A percentile compares a stretch with the other conserved stretches of the same genome.
These are phyloP conservation scores for Fusarium mangiferae DNA, from an alignment of 2,329 filamentous ascomycete species.

Conservation along the genomic window DNA sequence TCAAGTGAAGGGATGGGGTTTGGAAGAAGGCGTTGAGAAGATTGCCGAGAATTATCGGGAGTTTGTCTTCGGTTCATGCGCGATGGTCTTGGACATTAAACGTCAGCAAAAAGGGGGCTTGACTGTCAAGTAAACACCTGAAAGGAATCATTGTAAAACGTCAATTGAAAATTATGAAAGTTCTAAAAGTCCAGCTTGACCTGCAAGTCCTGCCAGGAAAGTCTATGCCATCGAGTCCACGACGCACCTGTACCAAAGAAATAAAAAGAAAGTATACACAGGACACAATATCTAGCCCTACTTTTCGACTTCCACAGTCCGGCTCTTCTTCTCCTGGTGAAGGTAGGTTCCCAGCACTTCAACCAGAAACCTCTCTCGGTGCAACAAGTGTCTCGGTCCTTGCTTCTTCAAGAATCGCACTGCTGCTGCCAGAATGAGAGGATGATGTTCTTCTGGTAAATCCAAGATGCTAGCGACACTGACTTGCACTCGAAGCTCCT, in stretches of 20 bases:
- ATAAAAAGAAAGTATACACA: fast-evolving
- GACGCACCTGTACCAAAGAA: not conserved
- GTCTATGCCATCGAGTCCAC: not conserved
- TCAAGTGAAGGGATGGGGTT: slow-evolving; percentile 75
- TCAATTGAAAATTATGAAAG: too few species aligned
- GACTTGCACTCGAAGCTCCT: not conserved
- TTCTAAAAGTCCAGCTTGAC: not conserved
- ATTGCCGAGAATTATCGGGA: slow-evolving; percentile 78
- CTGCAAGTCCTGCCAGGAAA: not conserved
- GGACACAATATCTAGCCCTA: not conserved
- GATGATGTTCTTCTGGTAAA: slow-evolving; percentile 5
- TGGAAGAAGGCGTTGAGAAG: slow-evolving; percentile 73
- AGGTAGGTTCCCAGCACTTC: slow-evolving; percentile 30
- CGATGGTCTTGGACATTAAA: fast-evolving
- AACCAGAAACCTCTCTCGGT: slow-evolving; percentile 31
- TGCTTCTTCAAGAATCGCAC: slow-evolving; percentile 9
- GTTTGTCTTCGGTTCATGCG: slow-evolving; percentile 71
- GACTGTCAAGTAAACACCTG: fast-evolving
- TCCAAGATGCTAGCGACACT: not conserved
- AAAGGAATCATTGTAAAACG: fast-evolving
- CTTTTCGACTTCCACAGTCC: not conserved
- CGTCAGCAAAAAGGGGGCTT: fast-evolving
- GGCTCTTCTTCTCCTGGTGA: not conserved
- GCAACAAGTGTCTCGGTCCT: slow-evolving; percentile 11
- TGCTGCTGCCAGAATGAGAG: slow-evolving; percentile 2